Evolutionary conservation across 2,329 filamentous ascomycete species (phyloP).

Genomic region (Calonectria pteridis): DNA sequence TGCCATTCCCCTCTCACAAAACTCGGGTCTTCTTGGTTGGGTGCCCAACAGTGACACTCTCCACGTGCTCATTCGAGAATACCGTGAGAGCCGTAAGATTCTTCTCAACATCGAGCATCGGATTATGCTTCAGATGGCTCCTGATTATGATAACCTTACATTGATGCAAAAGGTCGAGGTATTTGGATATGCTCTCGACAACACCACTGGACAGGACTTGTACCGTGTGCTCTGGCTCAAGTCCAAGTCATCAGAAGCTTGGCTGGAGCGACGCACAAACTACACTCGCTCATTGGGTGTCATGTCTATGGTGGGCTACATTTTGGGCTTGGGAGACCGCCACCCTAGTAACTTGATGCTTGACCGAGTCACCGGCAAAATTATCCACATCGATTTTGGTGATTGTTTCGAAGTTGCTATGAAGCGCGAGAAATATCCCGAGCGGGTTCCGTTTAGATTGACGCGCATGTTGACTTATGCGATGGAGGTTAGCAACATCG

Average conservation of each 20-base stretch:
- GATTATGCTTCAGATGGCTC: conserved; percentile 99
- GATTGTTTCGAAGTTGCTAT: conserved; percentile 99
- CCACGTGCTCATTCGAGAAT: conserved; percentile 96
- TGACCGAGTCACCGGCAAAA: conserved; percentile 94
- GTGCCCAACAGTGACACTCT: conserved; percentile 98
- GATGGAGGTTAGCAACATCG: conserved; percentile 99
- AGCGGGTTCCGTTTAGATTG: conserved; percentile 96
- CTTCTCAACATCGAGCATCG: conserved; percentile 98
- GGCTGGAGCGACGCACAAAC: conserved; percentile 97
- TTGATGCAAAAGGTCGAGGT: conserved; percentile 99
- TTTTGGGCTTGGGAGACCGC: conserved; percentile 93
- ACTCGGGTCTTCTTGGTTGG: conserved; percentile 95
- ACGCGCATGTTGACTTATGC: conserved; percentile 99
- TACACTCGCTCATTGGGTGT: conserved; percentile 97
- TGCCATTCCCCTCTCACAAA: conserved; percentile 96
- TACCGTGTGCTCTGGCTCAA: conserved; percentile 99
- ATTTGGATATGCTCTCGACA: conserved; percentile 98
- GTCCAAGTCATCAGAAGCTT: conserved; percentile 97
- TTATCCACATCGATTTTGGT: conserved; percentile 98
- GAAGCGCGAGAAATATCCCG: conserved; percentile 99
- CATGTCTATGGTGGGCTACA: conserved; percentile 99
- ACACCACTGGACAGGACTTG: conserved; percentile 97
- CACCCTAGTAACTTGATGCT: conserved; percentile 99
- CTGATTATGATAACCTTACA: conserved; percentile 97
- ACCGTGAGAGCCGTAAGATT: conserved; percentile 96